phyloP scores from a whole-genome alignment of 2,329 filamentous ascomycete species.

The Trichophyton mentagrophytes region DNA sequence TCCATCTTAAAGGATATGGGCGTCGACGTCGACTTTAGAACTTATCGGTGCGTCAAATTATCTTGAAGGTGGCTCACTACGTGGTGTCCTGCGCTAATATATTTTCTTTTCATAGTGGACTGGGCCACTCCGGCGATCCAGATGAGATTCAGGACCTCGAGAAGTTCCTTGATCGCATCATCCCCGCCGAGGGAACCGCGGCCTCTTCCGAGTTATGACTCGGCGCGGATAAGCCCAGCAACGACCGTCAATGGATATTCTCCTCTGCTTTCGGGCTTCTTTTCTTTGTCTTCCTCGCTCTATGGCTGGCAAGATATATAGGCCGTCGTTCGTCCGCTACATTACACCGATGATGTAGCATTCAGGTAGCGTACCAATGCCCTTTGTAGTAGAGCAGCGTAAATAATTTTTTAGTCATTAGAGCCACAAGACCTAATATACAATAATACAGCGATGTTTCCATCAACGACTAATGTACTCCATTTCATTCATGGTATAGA shows the following conservation, averaged over 20 bases:
- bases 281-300: constrained; percentile 1
- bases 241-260: constrained; percentile 1
- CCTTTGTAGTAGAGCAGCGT: not conserved
- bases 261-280: constrained; percentile 3
- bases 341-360: not conserved
- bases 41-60: constrained; percentile 50
- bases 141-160: constrained; percentile 76
- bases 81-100: not conserved
- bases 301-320: not conserved
- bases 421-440: not conserved
- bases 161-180: constrained; percentile 42
- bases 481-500: not conserved
- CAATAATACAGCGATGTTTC: not conserved
- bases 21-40: constrained; percentile 60
- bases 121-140: constrained; percentile 63
- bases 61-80: not conserved
- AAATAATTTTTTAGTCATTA: not conserved
- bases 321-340: not conserved
- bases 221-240: not conserved
- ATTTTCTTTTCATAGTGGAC: constrained; percentile 36
- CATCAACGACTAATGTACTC: not conserved
- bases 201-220: constrained; percentile 10
- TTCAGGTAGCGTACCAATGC: not conserved
- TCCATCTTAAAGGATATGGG: constrained; percentile 56
- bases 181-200: constrained; percentile 36